A percentile compares a stretch with the other conserved stretches of the same genome.
phyloP scores from a whole-genome alignment of 176 grass and related monocot species.

The Eragrostis curvula region DNA sequence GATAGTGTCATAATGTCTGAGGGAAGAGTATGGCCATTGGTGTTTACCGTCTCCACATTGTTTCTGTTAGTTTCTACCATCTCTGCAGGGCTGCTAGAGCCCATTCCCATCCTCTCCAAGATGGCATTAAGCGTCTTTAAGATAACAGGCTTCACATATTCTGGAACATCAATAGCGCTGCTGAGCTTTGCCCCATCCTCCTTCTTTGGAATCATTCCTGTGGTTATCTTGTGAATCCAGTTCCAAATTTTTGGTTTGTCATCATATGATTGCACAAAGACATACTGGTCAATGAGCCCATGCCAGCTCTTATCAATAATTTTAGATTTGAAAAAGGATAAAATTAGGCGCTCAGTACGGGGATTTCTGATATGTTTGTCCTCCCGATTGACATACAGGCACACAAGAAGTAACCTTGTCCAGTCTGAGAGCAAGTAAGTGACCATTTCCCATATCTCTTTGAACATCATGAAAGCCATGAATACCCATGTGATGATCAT shows the following conservation, averaged over 20 bases:
- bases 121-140: background rate
- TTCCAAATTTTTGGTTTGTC: background rate
- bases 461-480: background rate
- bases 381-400: background rate
- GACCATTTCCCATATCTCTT: conserved; percentile 20
- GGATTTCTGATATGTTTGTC: background rate
- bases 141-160: background rate
- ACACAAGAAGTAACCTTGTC: background rate
- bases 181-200: background rate
- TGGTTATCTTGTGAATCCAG: background rate
- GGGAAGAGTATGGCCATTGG: background rate
- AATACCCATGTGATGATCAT: conserved; percentile 6
- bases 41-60: too few species aligned
- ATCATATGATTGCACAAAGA: conserved; percentile 6
- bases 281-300: background rate
- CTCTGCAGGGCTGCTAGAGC: too few species aligned
- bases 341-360: background rate
- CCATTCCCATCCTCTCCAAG: background rate
- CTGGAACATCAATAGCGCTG: background rate
- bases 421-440: conserved; percentile 8
- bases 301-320: background rate
- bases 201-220: background rate
- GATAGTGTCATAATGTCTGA: background rate
- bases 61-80: too few species aligned
- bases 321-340: background rate